These are phyloP conservation scores for Albophoma yamanashiensis DNA, from an alignment of 2,329 filamentous ascomycete species.

Conservation along the genomic window DNA sequence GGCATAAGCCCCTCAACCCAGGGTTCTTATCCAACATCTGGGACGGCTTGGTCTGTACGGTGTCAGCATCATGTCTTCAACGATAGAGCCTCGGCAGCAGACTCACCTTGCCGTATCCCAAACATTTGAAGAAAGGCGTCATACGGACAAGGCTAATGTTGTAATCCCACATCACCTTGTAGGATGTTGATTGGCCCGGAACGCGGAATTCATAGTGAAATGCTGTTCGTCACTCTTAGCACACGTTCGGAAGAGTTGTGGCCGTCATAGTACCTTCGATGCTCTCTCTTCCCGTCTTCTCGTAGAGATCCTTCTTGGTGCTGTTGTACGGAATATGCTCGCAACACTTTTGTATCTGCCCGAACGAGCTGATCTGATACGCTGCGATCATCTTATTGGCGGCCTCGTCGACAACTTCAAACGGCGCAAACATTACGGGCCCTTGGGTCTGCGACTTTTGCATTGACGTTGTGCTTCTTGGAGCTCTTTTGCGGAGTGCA, in stretches of 20 bases:
- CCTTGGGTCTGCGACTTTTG: constrained; percentile 54
- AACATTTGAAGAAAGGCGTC: constrained; percentile 89
- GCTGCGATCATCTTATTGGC: constrained; percentile 46
- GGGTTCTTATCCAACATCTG: constrained; percentile 72
- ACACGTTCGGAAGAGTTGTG: neutral
- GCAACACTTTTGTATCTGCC: constrained; percentile 48
- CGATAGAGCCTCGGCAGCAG: neutral
- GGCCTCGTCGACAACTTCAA: constrained; percentile 51
- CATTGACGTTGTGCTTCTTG: constrained; percentile 33
- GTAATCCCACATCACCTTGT: constrained; percentile 93
- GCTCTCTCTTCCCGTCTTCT: constrained; percentile 76
- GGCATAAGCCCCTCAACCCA: constrained; percentile 78
- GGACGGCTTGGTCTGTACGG: constrained; percentile 66
- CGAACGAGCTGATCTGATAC: constrained; percentile 57
- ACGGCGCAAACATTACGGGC: constrained; percentile 62
- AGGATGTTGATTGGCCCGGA: constrained; percentile 55
- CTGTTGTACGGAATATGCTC: constrained; percentile 89
- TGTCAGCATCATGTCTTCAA: neutral
- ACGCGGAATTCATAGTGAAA: constrained; percentile 76
- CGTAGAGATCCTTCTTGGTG: constrained; percentile 79
- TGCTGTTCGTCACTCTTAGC: constrained; percentile 34
- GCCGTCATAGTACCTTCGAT: constrained; percentile 60
- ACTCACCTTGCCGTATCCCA: constrained; percentile 72
- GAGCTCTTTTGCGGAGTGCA: neutral
- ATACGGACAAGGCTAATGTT: constrained; percentile 88